Conservation (phyloP, 1,139 yeast genomes). For the Nakaseomyces uthaithaninus region DNA sequence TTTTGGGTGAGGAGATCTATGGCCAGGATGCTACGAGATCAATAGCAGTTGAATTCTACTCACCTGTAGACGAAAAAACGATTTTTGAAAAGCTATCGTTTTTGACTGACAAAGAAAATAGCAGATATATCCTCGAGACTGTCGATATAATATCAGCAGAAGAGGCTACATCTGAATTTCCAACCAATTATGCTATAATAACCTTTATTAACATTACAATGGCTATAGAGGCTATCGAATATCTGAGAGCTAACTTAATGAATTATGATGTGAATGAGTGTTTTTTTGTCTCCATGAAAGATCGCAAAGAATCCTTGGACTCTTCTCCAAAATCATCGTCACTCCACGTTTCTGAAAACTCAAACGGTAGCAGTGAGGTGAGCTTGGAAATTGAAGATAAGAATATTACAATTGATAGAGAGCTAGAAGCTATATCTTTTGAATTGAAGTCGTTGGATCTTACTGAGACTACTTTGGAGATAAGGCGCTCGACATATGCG, state of each 20-base stretch:
- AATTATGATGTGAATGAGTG: constrained; percentile 46
- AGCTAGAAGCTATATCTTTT: not conserved
- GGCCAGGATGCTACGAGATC: constrained; percentile 27
- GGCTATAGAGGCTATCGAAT: constrained; percentile 74
- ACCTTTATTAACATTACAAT: constrained; percentile 75
- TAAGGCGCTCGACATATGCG: constrained; percentile 9
- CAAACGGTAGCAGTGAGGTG: not conserved
- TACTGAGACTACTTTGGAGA: constrained; percentile 1
- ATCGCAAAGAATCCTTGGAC: constrained; percentile 6
- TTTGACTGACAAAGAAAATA: constrained; percentile 14
- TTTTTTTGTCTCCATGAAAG: constrained; percentile 44
- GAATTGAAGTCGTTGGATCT: constrained; percentile 1
- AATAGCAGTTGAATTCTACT: constrained; percentile 23
- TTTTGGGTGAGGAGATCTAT: constrained; percentile 1
- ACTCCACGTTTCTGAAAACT: constrained; percentile 1
- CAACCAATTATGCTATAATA: constrained; percentile 59
- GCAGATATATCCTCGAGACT: constrained; percentile 64
- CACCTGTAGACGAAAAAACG: constrained; percentile 15
- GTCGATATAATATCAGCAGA: constrained; percentile 50
- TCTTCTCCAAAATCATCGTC: constrained; percentile 16
- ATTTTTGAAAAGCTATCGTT: constrained; percentile 49
- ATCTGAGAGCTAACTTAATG: constrained; percentile 42
- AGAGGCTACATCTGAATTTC: constrained; percentile 11
- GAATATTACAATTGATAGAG: constrained; percentile 4
- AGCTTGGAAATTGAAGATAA: not conserved